Evolutionary conservation across 176 grass and related monocot genomes (phyloP).

Genomic region (Chloris gayana): DNA sequence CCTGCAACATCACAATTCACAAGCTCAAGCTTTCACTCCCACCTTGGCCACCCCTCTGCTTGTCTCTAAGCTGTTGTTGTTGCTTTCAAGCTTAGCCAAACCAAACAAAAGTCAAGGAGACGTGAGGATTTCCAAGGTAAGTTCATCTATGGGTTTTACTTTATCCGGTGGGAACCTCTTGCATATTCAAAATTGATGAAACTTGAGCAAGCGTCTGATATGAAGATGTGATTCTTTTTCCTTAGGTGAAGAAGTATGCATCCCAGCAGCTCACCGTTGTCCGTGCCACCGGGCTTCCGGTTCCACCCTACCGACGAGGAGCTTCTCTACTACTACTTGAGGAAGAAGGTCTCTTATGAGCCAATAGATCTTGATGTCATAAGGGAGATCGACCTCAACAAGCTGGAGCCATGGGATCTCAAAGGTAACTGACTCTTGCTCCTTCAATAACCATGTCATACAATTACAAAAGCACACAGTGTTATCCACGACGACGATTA

Average conservation of each 20-base stretch:
- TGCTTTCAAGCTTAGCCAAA: conserved; percentile 39
- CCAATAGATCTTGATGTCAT: conserved; percentile 85
- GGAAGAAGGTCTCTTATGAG: conserved; percentile 78
- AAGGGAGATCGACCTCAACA: conserved; percentile 81
- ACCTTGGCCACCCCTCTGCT: conserved; percentile 56
- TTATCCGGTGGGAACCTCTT: background rate
- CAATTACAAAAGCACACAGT: background rate
- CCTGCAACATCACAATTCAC: conserved; percentile 34
- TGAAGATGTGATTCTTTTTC: conserved; percentile 4
- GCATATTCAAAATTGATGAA: background rate
- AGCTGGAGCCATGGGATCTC: conserved; percentile 91
- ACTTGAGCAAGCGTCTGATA: conserved; percentile 15
- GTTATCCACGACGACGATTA: background rate
- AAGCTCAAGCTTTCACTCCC: conserved; percentile 36
- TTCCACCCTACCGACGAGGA: conserved; percentile 94
- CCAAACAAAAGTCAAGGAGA: conserved; percentile 28
- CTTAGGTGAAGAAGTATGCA: conserved; percentile 54
- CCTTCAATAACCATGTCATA: background rate
- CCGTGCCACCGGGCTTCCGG: conserved; percentile 74
- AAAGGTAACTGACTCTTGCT: conserved; percentile 35
- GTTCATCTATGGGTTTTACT: background rate
- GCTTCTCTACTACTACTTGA: conserved; percentile 82
- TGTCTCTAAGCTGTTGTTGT: conserved; percentile 51
- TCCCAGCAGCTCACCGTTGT: conserved; percentile 50
- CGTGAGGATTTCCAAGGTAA: conserved; percentile 34